A percentile compares a stretch with the other conserved stretches of the same genome.
phyloP scores from a whole-genome alignment of 306 rosid species.

The Glycine tomentella region DNA sequence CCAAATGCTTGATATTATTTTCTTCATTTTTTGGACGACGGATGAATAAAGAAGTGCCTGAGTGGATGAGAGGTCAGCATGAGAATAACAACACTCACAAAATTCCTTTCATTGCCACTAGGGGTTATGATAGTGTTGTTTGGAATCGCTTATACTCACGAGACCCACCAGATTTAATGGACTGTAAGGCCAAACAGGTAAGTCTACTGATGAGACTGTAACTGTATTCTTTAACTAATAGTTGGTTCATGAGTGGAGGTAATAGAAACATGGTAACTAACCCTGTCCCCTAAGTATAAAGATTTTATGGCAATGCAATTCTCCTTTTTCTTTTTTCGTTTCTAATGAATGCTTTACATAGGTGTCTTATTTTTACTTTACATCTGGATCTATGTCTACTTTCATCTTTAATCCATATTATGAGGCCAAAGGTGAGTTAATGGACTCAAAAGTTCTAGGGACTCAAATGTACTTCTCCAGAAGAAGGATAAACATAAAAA shows the following conservation, averaged over 20 bases:
- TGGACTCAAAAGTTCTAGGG: not conserved
- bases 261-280: too few relatives aligned
- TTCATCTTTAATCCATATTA: constrained; percentile 14
- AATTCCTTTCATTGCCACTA: constrained; percentile 83
- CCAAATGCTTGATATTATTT: constrained; percentile 48
- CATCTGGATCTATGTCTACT: not conserved
- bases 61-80: constrained; percentile 75
- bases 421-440: not conserved
- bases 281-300: not conserved
- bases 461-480: not conserved
- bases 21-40: constrained; percentile 59
- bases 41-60: constrained; percentile 86
- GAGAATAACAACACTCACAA: constrained; percentile 17
- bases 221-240: not conserved
- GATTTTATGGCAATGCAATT: not conserved
- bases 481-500: not conserved
- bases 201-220: constrained; percentile 37
- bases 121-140: constrained; percentile 93
- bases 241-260: not conserved
- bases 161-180: constrained; percentile 66
- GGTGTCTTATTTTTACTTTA: constrained; percentile 4
- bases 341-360: not conserved
- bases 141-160: constrained; percentile 96
- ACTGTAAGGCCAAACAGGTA: constrained; percentile 73
- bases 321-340: not conserved